Evolutionary conservation across 345 rosid species (phyloP).

Genomic region (Clausena lansium): DNA sequence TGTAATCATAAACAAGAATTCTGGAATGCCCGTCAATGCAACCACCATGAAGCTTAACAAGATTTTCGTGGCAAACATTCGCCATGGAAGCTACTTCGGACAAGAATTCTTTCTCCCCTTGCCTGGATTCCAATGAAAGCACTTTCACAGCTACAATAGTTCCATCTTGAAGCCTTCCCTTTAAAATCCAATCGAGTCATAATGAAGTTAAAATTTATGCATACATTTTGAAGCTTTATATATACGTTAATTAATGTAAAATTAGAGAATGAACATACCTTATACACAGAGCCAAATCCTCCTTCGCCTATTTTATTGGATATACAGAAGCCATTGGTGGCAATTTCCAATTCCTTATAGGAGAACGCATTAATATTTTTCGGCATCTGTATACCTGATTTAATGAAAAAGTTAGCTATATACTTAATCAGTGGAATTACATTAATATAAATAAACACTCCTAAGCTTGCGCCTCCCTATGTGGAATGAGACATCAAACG

Average conservation of each 20-base stretch:
- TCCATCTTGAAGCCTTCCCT: slow-evolving; percentile 44
- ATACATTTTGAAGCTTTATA: no score
- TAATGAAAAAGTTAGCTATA: background rate
- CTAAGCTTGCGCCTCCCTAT: no score
- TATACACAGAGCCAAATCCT: slow-evolving; percentile 45
- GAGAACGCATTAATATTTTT: slow-evolving; percentile 25
- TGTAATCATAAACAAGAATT: slow-evolving; percentile 38
- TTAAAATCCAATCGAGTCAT: background rate
- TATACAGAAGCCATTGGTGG: slow-evolving; percentile 33
- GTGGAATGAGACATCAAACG: no score
- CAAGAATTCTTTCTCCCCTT: slow-evolving; percentile 41
- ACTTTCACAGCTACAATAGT: slow-evolving; percentile 34
- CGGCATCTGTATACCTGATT: slow-evolving; percentile 12
- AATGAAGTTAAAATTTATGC: background rate
- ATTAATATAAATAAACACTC: no score
- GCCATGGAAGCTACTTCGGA: slow-evolving; percentile 40
- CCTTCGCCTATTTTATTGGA: slow-evolving; percentile 47
- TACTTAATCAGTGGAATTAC: no score
- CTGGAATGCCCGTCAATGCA: slow-evolving; percentile 35
- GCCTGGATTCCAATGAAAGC: slow-evolving; percentile 36
- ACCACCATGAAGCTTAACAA: slow-evolving; percentile 36
- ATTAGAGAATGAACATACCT: slow-evolving; percentile 11
- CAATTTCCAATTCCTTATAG: slow-evolving; percentile 26
- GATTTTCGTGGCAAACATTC: slow-evolving; percentile 28
- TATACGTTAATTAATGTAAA: no score